Evolutionary conservation across 2,329 filamentous ascomycete genomes (phyloP), one percentile per base, ranked within the genome.

Genomic region (Nemania sp.): DNA sequence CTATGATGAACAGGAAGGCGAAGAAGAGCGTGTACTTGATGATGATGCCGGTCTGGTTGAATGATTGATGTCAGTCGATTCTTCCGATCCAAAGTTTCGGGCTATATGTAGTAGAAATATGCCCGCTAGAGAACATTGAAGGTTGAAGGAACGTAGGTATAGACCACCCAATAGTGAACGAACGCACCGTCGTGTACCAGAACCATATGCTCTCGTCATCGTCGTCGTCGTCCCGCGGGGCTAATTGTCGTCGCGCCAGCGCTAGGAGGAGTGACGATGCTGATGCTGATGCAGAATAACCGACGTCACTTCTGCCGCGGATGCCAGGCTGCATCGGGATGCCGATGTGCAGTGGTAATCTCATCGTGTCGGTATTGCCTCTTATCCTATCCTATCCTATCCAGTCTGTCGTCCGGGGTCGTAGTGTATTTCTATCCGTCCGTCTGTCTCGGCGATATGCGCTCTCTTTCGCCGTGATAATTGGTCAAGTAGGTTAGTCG

Each of bases 11-110:
- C 68, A 90, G 78, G 65, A 94, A 72, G 63, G 79, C 77, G 62
- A 84, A 82, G 70, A 93, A 85, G 61, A 94, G 76, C 48, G 83
- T 80, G 85, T 90, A 94, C 75, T 91, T 90, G 69, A 92, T 79
- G 59, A 88, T 87, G 57, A 82, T 75, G 58, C 86, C 88, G 37
- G 81, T 82, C 86, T 90, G 62, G 6, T 5, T 4, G 20, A 15
- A 20, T 2, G 15, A 47, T 35, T 3, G 34, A 32, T n/a, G 51
- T 59, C 13, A 53, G 47, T 17, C 13, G 10, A 17, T 40, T 15
- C 15, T 11, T 20, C 42, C 34, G 13, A 7, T 7, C 34, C 13
- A 7, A 35, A 13, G 7, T 7, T 35, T 13, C 7, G 7, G 7
- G 34, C 7, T 7, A 13, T 35, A 35, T 7, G 34, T 35, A 35